These are phyloP conservation scores for Epichloe gansuensis DNA, from an alignment of 2,329 filamentous ascomycete species.

Conservation along the genomic window DNA sequence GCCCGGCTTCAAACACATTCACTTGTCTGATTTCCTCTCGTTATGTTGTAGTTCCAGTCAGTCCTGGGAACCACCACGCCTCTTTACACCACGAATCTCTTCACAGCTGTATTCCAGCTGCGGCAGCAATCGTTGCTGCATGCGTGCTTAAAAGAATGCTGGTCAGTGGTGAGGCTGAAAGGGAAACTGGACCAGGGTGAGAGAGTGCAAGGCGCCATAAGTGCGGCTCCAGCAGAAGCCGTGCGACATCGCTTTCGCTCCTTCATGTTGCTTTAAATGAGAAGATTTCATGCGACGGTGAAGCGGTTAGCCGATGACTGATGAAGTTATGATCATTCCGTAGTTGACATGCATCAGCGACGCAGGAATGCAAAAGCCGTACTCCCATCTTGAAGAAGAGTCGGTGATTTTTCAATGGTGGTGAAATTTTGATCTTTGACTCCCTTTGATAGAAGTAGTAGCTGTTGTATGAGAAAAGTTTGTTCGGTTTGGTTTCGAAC, in stretches of 20 bases:
- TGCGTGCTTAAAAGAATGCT: conserved; percentile 51
- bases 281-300: background rate
- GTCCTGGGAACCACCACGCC: no score
- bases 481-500: background rate
- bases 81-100: conserved; percentile 22
- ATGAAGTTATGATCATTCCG: background rate
- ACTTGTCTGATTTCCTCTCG: no score
- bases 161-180: conserved; percentile 51
- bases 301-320: background rate
- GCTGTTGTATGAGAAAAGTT: no score
- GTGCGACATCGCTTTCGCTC: conserved; percentile 54
- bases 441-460: no score
- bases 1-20: no score
- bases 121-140: conserved; percentile 52
- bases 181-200: conserved; percentile 56
- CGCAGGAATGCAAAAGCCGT: background rate
- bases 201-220: conserved; percentile 40
- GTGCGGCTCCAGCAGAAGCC: conserved; percentile 41
- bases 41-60: no score
- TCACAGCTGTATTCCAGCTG: conserved; percentile 54
- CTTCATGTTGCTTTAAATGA: conserved; percentile 20
- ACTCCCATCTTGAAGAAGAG: no score
- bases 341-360: background rate
- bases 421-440: no score
- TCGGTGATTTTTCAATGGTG: background rate